Base-by-base conservation (phyloP, 192 early-diverging fungal genomes). In the Mortierella claussenii region DNA sequence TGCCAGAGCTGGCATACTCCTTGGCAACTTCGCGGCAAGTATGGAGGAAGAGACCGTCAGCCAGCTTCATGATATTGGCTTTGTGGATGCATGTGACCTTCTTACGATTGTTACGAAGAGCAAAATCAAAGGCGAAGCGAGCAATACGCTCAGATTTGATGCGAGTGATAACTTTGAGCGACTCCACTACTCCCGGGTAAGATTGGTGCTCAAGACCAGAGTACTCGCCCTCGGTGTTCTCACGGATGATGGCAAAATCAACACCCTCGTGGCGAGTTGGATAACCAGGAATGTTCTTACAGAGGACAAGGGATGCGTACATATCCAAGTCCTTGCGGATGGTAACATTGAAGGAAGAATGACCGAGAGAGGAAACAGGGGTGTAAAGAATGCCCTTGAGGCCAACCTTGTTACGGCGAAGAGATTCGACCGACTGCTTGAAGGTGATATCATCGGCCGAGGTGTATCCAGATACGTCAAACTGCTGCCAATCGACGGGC, bases 151-250 rank as follows among this genome's bases (percentile, higher is more conserved):
- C 97, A 48, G 97, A 96, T 89, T 99, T 99, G 68, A 89, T 88
- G 65, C 92, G 89, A 46, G 96, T 97, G 51, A 97, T 93, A 69
- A 99, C 95, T 91, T 99, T 99, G 63, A 99, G 85, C 48, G 96
- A 98, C 82, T 99, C 97, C 60, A 99, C 96, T 23, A 99, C 96
- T 67, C 97, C 97, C 13, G 96, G 93, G 85, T 94, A 94, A 58
- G 96, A 95, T 90, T 92, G 90, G 88, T 99, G 97, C 84, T 99
- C 97, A 54, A 97, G 88, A 15, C 97, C 97, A 81, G 96, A 94
- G 90, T 99, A 99, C 87, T 99, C 97, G 73, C 97, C 97, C 85
- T 99, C 97, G 48, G 97, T 99, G 90, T 99, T 99, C 79, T 99
- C 97, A 86, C 97, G 94, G 82, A 99, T 98, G 66, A 99, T 97